These are phyloP conservation scores for Mycena amicta DNA, from an alignment of 768 basidiomycete species.

Conservation along the genomic window DNA sequence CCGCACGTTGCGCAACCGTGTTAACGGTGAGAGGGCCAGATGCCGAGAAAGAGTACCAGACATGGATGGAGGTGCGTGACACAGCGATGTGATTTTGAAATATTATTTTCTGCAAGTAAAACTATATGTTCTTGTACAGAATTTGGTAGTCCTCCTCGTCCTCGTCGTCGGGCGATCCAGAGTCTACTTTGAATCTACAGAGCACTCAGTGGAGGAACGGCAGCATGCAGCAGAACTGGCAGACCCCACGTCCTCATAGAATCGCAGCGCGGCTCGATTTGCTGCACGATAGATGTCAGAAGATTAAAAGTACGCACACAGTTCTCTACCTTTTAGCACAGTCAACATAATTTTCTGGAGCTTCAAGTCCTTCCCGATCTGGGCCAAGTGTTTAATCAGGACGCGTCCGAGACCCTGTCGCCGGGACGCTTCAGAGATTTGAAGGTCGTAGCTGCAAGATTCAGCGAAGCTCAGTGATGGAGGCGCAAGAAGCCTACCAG, in stretches of 20 bases:
- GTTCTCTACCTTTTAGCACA: constrained; percentile 66
- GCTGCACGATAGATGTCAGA: constrained; percentile 32
- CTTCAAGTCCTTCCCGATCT: constrained; percentile 50
- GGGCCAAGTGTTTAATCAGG: constrained; percentile 51
- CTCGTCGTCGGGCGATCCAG: constrained; percentile 48
- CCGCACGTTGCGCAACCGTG: constrained; percentile 42
- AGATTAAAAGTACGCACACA: background rate
- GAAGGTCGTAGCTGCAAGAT: constrained; percentile 80
- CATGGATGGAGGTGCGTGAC: constrained; percentile 2
- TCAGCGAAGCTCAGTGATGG: too few species aligned
- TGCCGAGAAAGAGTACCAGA: constrained; percentile 42
- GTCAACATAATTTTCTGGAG: constrained; percentile 80
- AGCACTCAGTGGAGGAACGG: background rate
- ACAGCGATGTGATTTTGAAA: too few species aligned
- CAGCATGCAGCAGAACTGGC: background rate
- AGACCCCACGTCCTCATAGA: constrained; percentile 62
- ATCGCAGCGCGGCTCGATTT: constrained; percentile 46
- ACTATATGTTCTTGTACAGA: constrained; percentile 35
- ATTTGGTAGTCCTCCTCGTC: constrained; percentile 47
- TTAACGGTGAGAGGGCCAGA: constrained; percentile 39
- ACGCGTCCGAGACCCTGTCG: constrained; percentile 61
- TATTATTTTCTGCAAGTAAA: too few species aligned
- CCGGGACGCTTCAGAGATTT: constrained; percentile 49
- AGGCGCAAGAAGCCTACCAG: too few species aligned
- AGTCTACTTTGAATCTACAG: constrained; percentile 58